Base-by-base conservation (phyloP, 2,329 filamentous ascomycete species). In the Talaromyces sp. region DNA sequence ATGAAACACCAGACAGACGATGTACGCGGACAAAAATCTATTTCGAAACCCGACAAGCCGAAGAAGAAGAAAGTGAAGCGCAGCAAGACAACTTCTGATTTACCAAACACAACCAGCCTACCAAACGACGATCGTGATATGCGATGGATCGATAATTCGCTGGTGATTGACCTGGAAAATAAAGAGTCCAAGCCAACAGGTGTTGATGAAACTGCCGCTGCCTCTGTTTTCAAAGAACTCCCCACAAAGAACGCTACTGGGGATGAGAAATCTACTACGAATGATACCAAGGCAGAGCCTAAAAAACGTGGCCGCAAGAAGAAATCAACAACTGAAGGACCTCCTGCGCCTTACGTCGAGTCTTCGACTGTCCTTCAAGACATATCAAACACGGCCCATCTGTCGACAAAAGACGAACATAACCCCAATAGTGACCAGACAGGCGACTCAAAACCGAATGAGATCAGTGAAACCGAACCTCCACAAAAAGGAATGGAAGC, bases 291-390 rank as follows among this genome's bases (percentile, higher is more conserved):
- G 61, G 23, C 69, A 9, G 66, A 68, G 4, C 71, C 75, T 18
- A 79, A 78, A 68, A 81, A 78, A 67, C 77, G 77, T 57, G 74
- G 76, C 18, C 73, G 76, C 60, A 79, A 79, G 60, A 73, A 74
- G 34, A 78, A 77, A 68, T 40, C 40, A 16, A 56, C 50, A 4
- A n/a, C 42, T 34, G 55, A 57, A 51, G 62, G 42, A 53, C 30
- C 57, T 44, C 31, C 54, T 1, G 50, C 47, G 9, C 6, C 54
- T 40, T 27, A 18, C 8, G 51, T 5, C 14, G 56, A 40, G 51
- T 44, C 36, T 16, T 30, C 59, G 16, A 42, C 18, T 40, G 50
- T 56, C 18, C 61, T 63, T 28, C 61, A 64, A 30, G 61, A 64
- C 23, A 56, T 59, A 28, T 53, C 61, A 12, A 54, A 56, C 59